Conservation (phyloP, 306 rosid genomes). For the Cucumis melo region DNA sequence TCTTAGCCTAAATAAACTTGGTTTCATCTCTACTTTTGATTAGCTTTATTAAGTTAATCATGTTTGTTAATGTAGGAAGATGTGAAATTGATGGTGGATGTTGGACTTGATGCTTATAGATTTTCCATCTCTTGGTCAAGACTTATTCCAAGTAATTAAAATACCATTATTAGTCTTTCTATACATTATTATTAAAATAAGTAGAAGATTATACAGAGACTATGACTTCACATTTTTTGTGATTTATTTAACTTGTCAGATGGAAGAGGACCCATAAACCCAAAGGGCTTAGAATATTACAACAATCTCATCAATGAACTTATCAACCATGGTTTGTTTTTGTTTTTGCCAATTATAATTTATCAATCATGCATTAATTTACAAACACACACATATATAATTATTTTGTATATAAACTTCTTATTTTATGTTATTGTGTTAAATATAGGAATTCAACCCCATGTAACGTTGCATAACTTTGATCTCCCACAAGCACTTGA, state of each 20-base stretch:
- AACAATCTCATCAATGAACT: slow-evolving; percentile 64
- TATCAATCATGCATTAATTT: neutral
- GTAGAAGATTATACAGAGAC: too few relatives aligned
- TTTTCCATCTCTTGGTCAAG: slow-evolving; percentile 90
- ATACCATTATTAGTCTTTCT: neutral
- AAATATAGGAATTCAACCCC: slow-evolving; percentile 56
- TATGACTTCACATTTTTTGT: neutral
- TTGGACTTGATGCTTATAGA: slow-evolving; percentile 63
- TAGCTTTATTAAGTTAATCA: neutral
- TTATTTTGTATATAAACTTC: neutral
- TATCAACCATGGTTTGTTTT: slow-evolving; percentile 27
- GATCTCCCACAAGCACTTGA: slow-evolving; percentile 72
- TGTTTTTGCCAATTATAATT: neutral
- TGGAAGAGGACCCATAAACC: slow-evolving; percentile 64
- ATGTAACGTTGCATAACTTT: slow-evolving; percentile 37
- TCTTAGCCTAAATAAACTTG: neutral
- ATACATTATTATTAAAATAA: neutral
- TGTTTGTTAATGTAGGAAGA: slow-evolving; percentile 46
- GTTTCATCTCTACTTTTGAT: neutral
- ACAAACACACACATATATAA: too few relatives aligned
- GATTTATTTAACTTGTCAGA: slow-evolving; percentile 16
- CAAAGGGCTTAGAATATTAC: slow-evolving; percentile 56
- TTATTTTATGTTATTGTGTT: neutral
- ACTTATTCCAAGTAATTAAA: slow-evolving; percentile 47
- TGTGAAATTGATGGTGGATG: slow-evolving; percentile 58